Conservation (phyloP, 2,329 filamentous ascomycete genomes). For the Colletotrichum melonis region DNA sequence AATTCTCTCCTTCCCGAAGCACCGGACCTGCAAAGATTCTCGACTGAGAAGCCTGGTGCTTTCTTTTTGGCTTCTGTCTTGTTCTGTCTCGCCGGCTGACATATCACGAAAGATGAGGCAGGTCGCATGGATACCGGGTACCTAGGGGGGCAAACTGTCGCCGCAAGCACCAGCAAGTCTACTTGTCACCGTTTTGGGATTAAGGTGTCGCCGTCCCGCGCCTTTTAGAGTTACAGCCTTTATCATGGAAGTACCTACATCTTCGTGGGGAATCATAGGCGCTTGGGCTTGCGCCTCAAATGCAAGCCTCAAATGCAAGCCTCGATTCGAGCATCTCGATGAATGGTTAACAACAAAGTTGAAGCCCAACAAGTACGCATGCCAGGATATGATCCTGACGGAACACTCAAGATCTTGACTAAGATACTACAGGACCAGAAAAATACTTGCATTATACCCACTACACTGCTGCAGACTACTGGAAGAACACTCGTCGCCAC, state of each 20-base stretch:
- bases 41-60: neutral
- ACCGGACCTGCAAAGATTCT: conserved; percentile 3
- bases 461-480: neutral
- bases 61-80: conserved; percentile 3
- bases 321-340: neutral
- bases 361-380: neutral
- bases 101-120: neutral
- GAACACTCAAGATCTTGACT: neutral
- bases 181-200: neutral
- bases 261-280: neutral
- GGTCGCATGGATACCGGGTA: neutral
- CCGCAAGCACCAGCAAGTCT: neutral
- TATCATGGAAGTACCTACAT: neutral
- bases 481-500: neutral
- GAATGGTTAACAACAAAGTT: neutral
- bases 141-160: conserved; percentile 1
- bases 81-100: conserved; percentile 11
- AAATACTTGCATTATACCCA: neutral
- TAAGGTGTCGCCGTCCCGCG: neutral
- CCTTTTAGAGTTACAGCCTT: neutral
- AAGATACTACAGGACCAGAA: neutral
- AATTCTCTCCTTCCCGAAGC: conserved; percentile 1
- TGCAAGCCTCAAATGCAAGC: neutral
- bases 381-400: no score
- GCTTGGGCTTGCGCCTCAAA: neutral